Evolutionary conservation across 805 yeast genomes (phyloP).

Genomic region (Candida piceae): DNA sequence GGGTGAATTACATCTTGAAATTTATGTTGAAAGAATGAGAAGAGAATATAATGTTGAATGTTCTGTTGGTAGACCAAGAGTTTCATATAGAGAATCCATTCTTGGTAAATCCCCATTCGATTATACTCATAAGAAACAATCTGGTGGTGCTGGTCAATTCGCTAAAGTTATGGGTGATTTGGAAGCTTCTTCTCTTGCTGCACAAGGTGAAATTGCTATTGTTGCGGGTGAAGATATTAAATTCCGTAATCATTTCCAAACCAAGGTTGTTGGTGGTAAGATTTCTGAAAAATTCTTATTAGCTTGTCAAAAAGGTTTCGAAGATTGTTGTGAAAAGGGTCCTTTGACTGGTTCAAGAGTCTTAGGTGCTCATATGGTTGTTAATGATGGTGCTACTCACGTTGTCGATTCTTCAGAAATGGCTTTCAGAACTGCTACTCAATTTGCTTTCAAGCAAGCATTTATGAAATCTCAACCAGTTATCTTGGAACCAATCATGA

Average conservation of each 20-base stretch:
- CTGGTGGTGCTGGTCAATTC: slow-evolving; percentile 99
- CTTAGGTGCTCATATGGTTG: slow-evolving; percentile 85
- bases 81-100: slow-evolving; percentile 93
- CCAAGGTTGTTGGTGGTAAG: slow-evolving; percentile 93
- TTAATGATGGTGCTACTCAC: slow-evolving; percentile 96
- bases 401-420: slow-evolving; percentile 95
- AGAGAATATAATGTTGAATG: slow-evolving; percentile 97
- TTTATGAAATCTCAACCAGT: slow-evolving; percentile 81
- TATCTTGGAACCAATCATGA: slow-evolving; percentile 94
- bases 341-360: slow-evolving; percentile 95
- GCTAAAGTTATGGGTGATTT: slow-evolving; percentile 91
- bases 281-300: slow-evolving; percentile 90
- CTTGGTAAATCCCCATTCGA: slow-evolving; percentile 71
- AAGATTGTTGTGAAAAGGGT: slow-evolving; percentile 92
- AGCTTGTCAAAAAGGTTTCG: slow-evolving; percentile 95
- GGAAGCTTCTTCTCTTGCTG: slow-evolving; percentile 44
- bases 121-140: slow-evolving; percentile 94
- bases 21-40: slow-evolving; percentile 96
- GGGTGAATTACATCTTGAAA: slow-evolving; percentile 97
- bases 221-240: slow-evolving; percentile 26
- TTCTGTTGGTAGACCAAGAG: slow-evolving; percentile 95
- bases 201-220: slow-evolving; percentile 35
- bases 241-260: slow-evolving; percentile 66
- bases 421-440: slow-evolving; percentile 90
- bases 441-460: slow-evolving; percentile 87